phyloP scores from a whole-genome alignment of 2,329 filamentous ascomycete species.

The Ascochyta fabae region DNA sequence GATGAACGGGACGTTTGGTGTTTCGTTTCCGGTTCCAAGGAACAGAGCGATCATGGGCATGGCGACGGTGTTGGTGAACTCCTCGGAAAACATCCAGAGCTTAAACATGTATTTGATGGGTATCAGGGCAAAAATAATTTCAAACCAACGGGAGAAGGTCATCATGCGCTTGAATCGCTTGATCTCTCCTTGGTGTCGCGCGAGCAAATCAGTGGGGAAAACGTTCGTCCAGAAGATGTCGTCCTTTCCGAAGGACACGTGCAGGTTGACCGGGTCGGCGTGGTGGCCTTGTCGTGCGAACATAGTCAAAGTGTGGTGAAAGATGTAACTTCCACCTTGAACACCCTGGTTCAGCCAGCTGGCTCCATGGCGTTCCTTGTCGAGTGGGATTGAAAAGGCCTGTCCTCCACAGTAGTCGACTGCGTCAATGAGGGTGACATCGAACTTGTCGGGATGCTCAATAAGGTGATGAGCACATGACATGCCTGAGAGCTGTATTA shows the following conservation, averaged over 20 bases:
- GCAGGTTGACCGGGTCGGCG: constrained; percentile 58
- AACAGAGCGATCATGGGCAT: constrained; percentile 76
- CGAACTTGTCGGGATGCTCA: constrained; percentile 69
- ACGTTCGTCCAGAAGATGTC: constrained; percentile 71
- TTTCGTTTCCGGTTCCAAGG: constrained; percentile 76
- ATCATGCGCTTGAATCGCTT: constrained; percentile 61
- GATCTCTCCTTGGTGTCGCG: constrained; percentile 63
- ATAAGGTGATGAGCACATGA: constrained; percentile 71
- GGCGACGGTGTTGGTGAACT: constrained; percentile 74
- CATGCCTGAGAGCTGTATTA: constrained; percentile 53
- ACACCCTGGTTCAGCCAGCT: constrained; percentile 68
- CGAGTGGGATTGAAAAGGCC: constrained; percentile 64
- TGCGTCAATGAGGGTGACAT: constrained; percentile 63
- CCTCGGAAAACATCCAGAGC: constrained; percentile 71
- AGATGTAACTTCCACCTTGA: constrained; percentile 69
- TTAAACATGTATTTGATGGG: constrained; percentile 70
- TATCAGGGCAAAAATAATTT: constrained; percentile 65
- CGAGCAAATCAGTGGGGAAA: constrained; percentile 65
- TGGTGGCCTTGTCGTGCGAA: constrained; percentile 64
- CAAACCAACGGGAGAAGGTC: constrained; percentile 65
- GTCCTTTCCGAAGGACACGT: constrained; percentile 68
- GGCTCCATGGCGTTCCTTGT: constrained; percentile 63
- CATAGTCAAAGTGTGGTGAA: constrained; percentile 72
- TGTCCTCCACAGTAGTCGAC: constrained; percentile 66
- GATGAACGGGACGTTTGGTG: constrained; percentile 72